Evolutionary conservation across 1,284 basidiomycete genomes (phyloP).

Genomic region (Fomitopsis schrenkii): DNA sequence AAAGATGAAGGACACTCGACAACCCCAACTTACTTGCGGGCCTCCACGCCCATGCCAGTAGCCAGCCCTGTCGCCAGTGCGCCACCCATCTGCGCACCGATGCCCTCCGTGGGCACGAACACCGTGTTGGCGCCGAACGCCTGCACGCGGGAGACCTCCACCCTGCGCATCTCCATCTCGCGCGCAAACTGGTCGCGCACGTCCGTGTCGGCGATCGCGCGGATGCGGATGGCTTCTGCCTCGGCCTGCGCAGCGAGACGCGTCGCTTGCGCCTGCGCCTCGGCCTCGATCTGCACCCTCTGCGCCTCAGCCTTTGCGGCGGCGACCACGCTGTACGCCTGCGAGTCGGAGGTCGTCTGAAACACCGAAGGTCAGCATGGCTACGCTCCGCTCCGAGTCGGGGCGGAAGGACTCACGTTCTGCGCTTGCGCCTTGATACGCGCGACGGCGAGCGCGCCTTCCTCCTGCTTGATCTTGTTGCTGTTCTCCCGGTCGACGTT

Average conservation of each 20-base stretch:
- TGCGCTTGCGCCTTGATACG: slow-evolving; percentile 67
- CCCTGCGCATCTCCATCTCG: slow-evolving; percentile 66
- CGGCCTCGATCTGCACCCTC: slow-evolving; percentile 64
- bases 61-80: slow-evolving; percentile 65
- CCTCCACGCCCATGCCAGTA: slow-evolving; percentile 51
- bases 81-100: slow-evolving; percentile 52
- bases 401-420: slow-evolving; percentile 38
- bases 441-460: slow-evolving; percentile 70
- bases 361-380: background rate
- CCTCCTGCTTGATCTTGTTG: slow-evolving; percentile 80
- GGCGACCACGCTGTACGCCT: slow-evolving; percentile 68
- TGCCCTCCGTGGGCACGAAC: slow-evolving; percentile 62
- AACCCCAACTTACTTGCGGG: background rate
- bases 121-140: slow-evolving; percentile 70
- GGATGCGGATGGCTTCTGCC: slow-evolving; percentile 61
- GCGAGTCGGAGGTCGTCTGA: slow-evolving; percentile 65
- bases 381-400: background rate
- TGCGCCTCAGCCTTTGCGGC: slow-evolving; percentile 74
- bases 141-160: slow-evolving; percentile 57
- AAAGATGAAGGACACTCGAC: background rate
- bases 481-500: slow-evolving; percentile 82
- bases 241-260: slow-evolving; percentile 70
- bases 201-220: slow-evolving; percentile 55
- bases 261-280: slow-evolving; percentile 70
- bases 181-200: slow-evolving; percentile 66